Evolutionary conservation across 2,329 filamentous ascomycete genomes (phyloP).

Genomic region (Cadophora malorum): DNA sequence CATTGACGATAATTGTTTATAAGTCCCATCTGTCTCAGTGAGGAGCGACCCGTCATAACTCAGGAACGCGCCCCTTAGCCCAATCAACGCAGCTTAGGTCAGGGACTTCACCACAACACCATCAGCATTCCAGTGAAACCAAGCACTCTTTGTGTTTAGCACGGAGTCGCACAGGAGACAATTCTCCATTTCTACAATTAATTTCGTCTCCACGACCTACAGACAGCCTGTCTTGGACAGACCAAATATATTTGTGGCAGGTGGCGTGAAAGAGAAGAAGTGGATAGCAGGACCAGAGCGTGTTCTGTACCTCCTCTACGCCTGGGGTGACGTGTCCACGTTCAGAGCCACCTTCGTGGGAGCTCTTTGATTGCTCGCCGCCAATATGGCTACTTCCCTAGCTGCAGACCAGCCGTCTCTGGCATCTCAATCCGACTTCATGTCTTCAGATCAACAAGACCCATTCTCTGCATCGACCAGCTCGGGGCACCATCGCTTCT

Average conservation of each 20-base stretch:
- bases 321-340: constrained; percentile 13
- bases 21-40: constrained; percentile 18
- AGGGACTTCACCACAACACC: constrained; percentile 27
- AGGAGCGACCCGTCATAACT: constrained; percentile 4
- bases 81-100: constrained; percentile 30
- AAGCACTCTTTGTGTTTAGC: constrained; percentile 27
- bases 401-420: constrained; percentile 39
- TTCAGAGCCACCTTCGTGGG: constrained; percentile 14
- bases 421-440: constrained; percentile 34
- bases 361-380: constrained; percentile 42
- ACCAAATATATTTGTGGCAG: constrained; percentile 19
- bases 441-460: constrained; percentile 45
- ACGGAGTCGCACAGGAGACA: constrained; percentile 19
- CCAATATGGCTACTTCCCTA: constrained; percentile 46
- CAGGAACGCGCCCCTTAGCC: constrained; percentile 31
- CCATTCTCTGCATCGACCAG: constrained; percentile 58
- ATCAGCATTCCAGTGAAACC: constrained; percentile 29
- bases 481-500: constrained; percentile 78
- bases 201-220: constrained; percentile 10
- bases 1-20: constrained; percentile 19
- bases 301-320: constrained; percentile 14
- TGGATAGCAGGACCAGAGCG: constrained; percentile 21
- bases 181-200: neutral
- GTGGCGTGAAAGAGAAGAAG: constrained; percentile 24
- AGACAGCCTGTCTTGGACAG: constrained; percentile 13